phyloP scores from a whole-genome alignment of 2,329 filamentous ascomycete genomes.

The Calonectria montana region DNA sequence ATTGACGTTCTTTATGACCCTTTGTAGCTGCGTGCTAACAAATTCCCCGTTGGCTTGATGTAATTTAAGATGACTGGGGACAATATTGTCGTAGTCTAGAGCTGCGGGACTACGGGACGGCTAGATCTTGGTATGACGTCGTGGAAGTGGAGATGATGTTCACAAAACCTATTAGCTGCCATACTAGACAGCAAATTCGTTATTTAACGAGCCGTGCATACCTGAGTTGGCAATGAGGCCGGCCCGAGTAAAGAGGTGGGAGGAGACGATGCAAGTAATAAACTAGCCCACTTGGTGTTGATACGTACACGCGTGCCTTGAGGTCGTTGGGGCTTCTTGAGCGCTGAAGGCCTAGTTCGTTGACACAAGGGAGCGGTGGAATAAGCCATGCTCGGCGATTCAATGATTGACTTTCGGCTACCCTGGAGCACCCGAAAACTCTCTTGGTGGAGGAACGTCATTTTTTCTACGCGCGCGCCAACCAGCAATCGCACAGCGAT shows the following conservation, averaged over 20 bases:
- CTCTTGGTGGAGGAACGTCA: neutral
- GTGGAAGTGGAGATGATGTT: neutral
- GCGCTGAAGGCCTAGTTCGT: neutral
- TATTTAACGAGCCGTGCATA: neutral
- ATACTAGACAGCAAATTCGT: neutral
- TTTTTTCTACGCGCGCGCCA: conserved; percentile 1
- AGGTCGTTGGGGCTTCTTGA: neutral
- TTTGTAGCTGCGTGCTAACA: neutral
- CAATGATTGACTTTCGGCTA: neutral
- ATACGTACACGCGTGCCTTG: neutral
- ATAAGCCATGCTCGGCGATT: neutral
- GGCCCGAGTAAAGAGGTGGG: neutral
- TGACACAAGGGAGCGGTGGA: neutral
- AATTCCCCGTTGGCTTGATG: neutral
- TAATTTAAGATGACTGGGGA: neutral
- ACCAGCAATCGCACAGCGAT: neutral
- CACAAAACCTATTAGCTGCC: neutral
- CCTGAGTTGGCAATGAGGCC: neutral
- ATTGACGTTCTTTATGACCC: neutral
- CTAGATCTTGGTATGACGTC: conserved; percentile 9
- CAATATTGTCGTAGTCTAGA: conserved; percentile 1
- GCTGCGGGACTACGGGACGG: neutral
- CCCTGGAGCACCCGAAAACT: neutral
- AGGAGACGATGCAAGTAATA: neutral
- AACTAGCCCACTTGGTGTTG: neutral